Percentiles rank a stretch among this genome's conserved stretches.
These are phyloP conservation scores for Aegilops longissima DNA, from an alignment of 176 grass and related monocot genomes.

Conservation along the genomic window DNA sequence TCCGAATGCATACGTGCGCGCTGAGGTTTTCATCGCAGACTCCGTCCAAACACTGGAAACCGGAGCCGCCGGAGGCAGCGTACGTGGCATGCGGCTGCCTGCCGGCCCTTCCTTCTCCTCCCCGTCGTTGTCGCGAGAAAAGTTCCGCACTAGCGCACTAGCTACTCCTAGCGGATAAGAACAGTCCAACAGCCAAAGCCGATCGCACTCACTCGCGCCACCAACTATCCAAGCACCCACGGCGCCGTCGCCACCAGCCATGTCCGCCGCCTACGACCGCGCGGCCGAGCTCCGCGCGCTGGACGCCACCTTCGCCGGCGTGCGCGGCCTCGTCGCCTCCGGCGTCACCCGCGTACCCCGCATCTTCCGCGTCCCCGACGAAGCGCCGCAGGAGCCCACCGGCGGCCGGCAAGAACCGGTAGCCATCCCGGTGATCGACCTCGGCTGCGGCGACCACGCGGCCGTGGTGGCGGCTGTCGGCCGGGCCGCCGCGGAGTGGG, in stretches of 20 bases:
- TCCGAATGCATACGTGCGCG: too few relatives aligned
- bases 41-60: too few relatives aligned
- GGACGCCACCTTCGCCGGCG: conserved; percentile 56
- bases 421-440: conserved; percentile 44
- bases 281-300: conserved; percentile 44
- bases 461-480: conserved; percentile 17
- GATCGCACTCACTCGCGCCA: not conserved
- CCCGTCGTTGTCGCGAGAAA: too few relatives aligned
- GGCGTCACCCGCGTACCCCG: conserved; percentile 37
- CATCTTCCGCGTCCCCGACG: conserved; percentile 38
- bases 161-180: not conserved
- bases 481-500: conserved; percentile 41
- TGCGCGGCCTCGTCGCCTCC: conserved; percentile 41
- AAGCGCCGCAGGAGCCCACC: not conserved
- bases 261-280: conserved; percentile 36
- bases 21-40: too few relatives aligned
- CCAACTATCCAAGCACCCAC: not conserved
- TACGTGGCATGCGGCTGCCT: too few relatives aligned
- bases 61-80: too few relatives aligned
- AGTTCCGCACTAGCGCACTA: too few relatives aligned
- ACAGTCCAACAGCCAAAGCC: not conserved
- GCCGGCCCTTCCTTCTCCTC: too few relatives aligned
- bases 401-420: not conserved
- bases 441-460: not conserved
- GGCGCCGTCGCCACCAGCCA: not conserved